Base-by-base conservation (phyloP, 148 eudicot genomes). In the Simmondsia chinensis region DNA sequence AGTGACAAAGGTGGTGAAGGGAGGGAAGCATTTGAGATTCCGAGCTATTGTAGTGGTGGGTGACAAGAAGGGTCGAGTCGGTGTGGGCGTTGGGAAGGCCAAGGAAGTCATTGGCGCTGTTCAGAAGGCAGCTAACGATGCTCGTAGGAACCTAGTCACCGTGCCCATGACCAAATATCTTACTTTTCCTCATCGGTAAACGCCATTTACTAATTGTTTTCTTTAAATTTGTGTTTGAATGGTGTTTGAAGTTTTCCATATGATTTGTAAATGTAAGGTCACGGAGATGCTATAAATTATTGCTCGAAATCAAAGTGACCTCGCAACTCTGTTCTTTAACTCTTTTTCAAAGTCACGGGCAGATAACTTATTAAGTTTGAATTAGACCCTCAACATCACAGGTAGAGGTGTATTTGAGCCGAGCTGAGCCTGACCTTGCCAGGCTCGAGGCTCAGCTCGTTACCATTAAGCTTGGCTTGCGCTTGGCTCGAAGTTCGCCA, bases 1-100 rank as follows among this genome's bases (percentile, higher is more conserved):
- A 66, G 95, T 89, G 19, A 89, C 97, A 0, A 89, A 89, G 54
- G 95, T 89, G 19, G 95, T 84, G 4, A 89, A 89, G 43, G 97
- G 97, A 20, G 97, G 97, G 49, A 89, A 89, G 50, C 87, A 84
- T 31, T 18, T 89, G 73, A 76, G 74, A 50, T 89, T 89, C 59
- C 69, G 97, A 59, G 97, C 93, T 4, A 47, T 89, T 10, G 95
- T 89, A 33, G 95, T 89, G 22, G 95, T 84, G 2, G 97, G 97
- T 15, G 87, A 89, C 42, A 84, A 73, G 69, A 76, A 81, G 53
- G 97, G 95, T 2, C 66, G 66, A 46, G 97, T 89, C 4, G 97
- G 97, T 4, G 93, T 89, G 18, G 97, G 97, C 9, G 81, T 76
- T 28, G 97, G 85, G 6, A 89, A 89, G 49, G 97, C 97, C 14